A percentile compares a stretch with the other conserved stretches of the same genome.
Conservation (phyloP, 2,329 filamentous ascomycete genomes). For the Amphichorda felina region DNA sequence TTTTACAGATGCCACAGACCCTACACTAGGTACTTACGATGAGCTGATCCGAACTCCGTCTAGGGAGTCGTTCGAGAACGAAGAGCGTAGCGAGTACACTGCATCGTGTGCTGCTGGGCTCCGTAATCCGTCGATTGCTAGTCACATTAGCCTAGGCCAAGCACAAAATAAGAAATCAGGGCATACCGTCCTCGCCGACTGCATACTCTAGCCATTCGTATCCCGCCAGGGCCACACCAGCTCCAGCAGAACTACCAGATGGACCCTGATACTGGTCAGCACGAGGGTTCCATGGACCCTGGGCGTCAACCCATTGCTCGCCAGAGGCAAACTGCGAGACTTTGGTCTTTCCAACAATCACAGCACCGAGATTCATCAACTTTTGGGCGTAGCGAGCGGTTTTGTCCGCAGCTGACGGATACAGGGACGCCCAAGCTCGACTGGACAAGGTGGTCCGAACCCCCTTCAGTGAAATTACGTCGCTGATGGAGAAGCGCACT, state of each 20-base stretch:
- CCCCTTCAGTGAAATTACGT: constrained; percentile 27
- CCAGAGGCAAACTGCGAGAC: constrained; percentile 31
- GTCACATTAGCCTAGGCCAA: constrained; percentile 8
- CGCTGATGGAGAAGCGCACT: constrained; percentile 21
- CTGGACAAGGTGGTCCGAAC: constrained; percentile 45
- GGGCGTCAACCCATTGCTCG: constrained; percentile 27
- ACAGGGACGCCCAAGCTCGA: constrained; percentile 42
- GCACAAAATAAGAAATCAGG: not conserved
- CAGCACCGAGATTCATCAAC: constrained; percentile 47
- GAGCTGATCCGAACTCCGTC: constrained; percentile 8
- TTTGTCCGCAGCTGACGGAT: constrained; percentile 24
- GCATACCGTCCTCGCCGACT: constrained; percentile 22
- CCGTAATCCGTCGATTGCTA: constrained; percentile 9
- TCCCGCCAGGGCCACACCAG: constrained; percentile 20
- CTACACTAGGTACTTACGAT: constrained; percentile 10
- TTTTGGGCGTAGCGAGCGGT: constrained; percentile 40
- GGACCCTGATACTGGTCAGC: constrained; percentile 32
- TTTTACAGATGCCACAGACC: no score
- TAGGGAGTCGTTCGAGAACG: constrained; percentile 6
- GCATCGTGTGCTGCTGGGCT: constrained; percentile 12
- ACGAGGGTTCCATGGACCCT: constrained; percentile 30
- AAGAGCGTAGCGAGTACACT: constrained; percentile 15
- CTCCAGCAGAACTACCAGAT: constrained; percentile 23
- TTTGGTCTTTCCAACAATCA: constrained; percentile 41
- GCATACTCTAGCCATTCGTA: constrained; percentile 29